Evolutionary conservation across 768 basidiomycete genomes (phyloP).

Genomic region (Mycena maculata): DNA sequence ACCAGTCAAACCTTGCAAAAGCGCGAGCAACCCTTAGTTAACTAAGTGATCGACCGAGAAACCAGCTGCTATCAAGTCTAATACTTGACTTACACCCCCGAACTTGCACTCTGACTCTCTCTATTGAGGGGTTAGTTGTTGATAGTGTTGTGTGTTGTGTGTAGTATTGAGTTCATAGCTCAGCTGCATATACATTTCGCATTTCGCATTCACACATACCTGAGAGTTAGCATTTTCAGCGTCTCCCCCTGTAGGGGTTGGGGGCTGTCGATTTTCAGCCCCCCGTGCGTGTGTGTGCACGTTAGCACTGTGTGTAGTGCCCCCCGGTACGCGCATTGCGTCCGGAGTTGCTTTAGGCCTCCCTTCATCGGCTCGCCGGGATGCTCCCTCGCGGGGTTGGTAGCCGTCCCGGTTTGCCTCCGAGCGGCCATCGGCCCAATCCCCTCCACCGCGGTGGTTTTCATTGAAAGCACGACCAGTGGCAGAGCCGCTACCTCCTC

Average conservation of each 20-base stretch:
- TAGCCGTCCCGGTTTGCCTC: conserved; percentile 16
- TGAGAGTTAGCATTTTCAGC: too few relatives aligned
- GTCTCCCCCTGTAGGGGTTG: conserved; percentile 16
- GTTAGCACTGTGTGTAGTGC: not conserved
- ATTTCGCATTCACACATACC: too few relatives aligned
- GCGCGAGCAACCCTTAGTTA: too few relatives aligned
- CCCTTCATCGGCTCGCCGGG: conserved; percentile 12
- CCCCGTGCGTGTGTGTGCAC: not conserved
- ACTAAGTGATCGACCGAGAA: too few relatives aligned
- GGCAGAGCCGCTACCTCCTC: conserved; percentile 1
- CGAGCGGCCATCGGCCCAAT: not conserved
- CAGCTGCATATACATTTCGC: too few relatives aligned
- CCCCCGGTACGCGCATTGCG: conserved; percentile 13
- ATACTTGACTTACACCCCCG: too few relatives aligned
- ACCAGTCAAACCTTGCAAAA: too few relatives aligned
- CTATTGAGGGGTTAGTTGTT: too few relatives aligned
- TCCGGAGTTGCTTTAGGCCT: conserved; percentile 13
- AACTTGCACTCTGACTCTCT: too few relatives aligned
- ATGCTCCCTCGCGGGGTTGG: not conserved
- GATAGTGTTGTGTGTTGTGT: too few relatives aligned
- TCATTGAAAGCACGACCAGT: conserved; percentile 9
- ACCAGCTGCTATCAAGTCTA: too few relatives aligned
- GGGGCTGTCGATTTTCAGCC: conserved; percentile 3
- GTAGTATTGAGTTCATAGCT: too few relatives aligned
- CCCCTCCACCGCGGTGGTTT: conserved; percentile 13